These are phyloP conservation scores for Acidomyces sp. DNA, from an alignment of 495 filamentous ascomycete genomes.

Conservation along the genomic window DNA sequence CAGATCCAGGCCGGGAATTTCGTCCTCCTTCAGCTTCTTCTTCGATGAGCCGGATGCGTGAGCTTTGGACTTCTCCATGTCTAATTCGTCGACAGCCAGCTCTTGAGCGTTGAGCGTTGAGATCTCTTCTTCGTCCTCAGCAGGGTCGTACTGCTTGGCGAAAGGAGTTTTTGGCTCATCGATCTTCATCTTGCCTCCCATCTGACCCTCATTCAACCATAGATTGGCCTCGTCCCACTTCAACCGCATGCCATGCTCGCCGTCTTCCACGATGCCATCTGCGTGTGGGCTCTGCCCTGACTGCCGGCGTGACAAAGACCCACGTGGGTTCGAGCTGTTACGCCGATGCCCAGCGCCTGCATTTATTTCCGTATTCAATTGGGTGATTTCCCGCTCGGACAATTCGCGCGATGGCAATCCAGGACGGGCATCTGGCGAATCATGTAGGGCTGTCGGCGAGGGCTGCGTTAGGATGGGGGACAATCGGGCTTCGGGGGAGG, in stretches of 20 bases:
- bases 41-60: conserved; percentile 1
- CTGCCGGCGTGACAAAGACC: conserved; percentile 55
- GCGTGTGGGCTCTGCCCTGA: conserved; percentile 38
- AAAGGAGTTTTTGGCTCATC: conserved; percentile 96
- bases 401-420: conserved; percentile 30
- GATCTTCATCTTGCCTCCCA: conserved; percentile 94
- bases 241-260: conserved; percentile 48
- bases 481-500: conserved; percentile 33
- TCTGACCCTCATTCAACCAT: conserved; percentile 90
- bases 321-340: conserved; percentile 59
- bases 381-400: conserved; percentile 72
- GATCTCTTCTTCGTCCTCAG: conserved; percentile 68
- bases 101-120: conserved; percentile 41
- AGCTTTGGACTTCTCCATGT: conserved; percentile 36
- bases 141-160: conserved; percentile 76
- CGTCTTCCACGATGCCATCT: conserved; percentile 30
- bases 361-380: conserved; percentile 88
- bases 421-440: conserved; percentile 17
- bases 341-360: conserved; percentile 56
- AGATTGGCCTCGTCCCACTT: conserved; percentile 98
- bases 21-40: conserved; percentile 40
- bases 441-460: conserved; percentile 13
- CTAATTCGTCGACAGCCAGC: conserved; percentile 56
- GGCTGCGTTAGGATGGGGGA: conserved; percentile 27
- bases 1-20: conserved; percentile 83